Conservation (phyloP, 2,329 filamentous ascomycete species). For the Ceratocystis papillata region DNA sequence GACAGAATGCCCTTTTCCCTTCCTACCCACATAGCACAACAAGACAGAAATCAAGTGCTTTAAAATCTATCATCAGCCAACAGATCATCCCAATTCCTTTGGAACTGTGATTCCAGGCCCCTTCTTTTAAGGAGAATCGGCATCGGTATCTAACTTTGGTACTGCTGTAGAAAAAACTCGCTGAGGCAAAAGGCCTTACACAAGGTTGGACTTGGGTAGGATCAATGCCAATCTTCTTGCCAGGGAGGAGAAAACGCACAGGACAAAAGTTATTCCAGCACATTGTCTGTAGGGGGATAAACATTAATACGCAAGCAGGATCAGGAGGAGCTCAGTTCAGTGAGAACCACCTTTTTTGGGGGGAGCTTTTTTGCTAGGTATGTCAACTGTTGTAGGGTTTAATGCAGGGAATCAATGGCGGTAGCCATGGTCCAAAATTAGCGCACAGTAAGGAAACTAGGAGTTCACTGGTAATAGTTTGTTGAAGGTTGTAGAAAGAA, state of each 20-base stretch:
- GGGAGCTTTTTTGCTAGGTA: neutral
- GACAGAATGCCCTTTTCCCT: too few species aligned
- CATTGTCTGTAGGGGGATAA: neutral
- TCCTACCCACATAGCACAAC: too few species aligned
- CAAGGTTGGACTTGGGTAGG: neutral
- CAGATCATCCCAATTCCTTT: too few species aligned
- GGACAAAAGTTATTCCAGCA: neutral
- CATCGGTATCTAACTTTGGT: too few species aligned
- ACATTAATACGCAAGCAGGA: neutral
- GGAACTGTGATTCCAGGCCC: too few species aligned
- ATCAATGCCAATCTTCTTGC: slow-evolving; percentile 4
- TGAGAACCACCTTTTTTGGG: neutral
- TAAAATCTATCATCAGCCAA: too few species aligned
- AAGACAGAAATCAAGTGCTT: too few species aligned
- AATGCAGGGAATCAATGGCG: neutral
- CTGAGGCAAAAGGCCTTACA: neutral
- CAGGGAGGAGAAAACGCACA: neutral
- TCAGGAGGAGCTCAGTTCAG: neutral
- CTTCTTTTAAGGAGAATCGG: too few species aligned
- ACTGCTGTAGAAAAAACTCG: too few species aligned
- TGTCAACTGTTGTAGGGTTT: neutral
- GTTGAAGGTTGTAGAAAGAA: neutral
- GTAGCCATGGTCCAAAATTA: neutral
- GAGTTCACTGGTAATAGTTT: too few species aligned
- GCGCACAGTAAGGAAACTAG: neutral